phyloP scores from a whole-genome alignment of 257 asterid genomes.

The Nyctanthes arbortristis region DNA sequence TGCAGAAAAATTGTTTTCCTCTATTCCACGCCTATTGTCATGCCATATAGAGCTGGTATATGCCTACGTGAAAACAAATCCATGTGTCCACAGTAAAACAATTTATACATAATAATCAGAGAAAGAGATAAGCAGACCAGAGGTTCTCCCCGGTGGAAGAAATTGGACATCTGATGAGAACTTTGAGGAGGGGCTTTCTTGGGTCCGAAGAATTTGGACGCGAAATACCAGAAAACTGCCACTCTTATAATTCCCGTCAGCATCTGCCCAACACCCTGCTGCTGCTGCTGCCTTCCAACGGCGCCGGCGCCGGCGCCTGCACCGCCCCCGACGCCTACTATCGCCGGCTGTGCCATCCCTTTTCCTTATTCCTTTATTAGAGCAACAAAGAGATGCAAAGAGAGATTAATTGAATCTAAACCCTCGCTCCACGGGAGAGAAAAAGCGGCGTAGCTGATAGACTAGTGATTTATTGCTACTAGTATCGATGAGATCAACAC shows the following conservation, averaged over 20 bases:
- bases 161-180: constrained; percentile 88
- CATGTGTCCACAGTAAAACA: no score
- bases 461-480: neutral
- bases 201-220: constrained; percentile 85
- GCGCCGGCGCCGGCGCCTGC: constrained; percentile 37
- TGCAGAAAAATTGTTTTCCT: neutral
- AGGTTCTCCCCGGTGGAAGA: constrained; percentile 76
- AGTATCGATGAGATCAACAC: neutral
- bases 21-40: neutral
- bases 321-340: constrained; percentile 27
- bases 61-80: neutral
- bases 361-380: neutral
- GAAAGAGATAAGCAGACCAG: constrained; percentile 45
- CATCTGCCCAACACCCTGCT: constrained; percentile 76
- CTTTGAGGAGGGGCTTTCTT: constrained; percentile 60
- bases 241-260: constrained; percentile 78
- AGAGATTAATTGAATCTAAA: neutral
- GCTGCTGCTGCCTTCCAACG: constrained; percentile 53
- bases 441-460: neutral
- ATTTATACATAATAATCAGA: neutral
- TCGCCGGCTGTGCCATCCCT: constrained; percentile 63
- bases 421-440: neutral
- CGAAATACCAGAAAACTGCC: constrained; percentile 96
- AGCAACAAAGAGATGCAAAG: neutral
- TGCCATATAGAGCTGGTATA: neutral